Evolutionary conservation across 1,284 basidiomycete genomes (phyloP).

Genomic region (Pseudozyma flocculosa): DNA sequence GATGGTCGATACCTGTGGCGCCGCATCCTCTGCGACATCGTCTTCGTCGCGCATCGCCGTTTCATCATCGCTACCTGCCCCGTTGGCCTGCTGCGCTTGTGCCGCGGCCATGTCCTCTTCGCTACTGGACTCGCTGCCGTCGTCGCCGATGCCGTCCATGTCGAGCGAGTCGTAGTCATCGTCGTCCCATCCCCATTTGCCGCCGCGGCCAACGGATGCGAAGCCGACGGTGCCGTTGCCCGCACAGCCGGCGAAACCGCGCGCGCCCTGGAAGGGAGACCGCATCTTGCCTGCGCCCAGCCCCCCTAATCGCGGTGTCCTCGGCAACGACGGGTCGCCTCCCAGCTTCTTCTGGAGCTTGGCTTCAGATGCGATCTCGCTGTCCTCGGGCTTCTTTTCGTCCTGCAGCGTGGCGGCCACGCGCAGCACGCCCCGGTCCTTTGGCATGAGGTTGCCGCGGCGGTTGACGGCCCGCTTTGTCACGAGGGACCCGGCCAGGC

Average conservation of each 20-base stretch:
- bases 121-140: slow-evolving; percentile 1
- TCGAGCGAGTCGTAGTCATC: slow-evolving; percentile 24
- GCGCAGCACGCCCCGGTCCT: slow-evolving; percentile 40
- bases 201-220: not conserved
- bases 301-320: slow-evolving; percentile 20
- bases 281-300: not conserved
- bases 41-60: slow-evolving; percentile 2
- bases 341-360: slow-evolving; percentile 46
- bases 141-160: not conserved
- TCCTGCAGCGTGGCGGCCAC: slow-evolving; percentile 50
- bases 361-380: slow-evolving; percentile 53
- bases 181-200: slow-evolving; percentile 28
- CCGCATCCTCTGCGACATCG: no score
- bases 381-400: slow-evolving; percentile 43
- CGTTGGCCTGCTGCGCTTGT: not conserved
- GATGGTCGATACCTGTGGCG: no score
- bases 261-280: slow-evolving; percentile 6
- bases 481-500: slow-evolving; percentile 2
- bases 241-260: slow-evolving; percentile 1
- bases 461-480: slow-evolving; percentile 24
- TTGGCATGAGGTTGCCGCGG: slow-evolving; percentile 27
- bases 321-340: slow-evolving; percentile 26
- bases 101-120: slow-evolving; percentile 1
- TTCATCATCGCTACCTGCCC: slow-evolving; percentile 4
- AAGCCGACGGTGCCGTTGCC: slow-evolving; percentile 2